Evolutionary conservation across 1,139 yeast species (phyloP), one percentile per base, ranked within the genome.

Genomic region (Blastobotrys arbuscula): DNA sequence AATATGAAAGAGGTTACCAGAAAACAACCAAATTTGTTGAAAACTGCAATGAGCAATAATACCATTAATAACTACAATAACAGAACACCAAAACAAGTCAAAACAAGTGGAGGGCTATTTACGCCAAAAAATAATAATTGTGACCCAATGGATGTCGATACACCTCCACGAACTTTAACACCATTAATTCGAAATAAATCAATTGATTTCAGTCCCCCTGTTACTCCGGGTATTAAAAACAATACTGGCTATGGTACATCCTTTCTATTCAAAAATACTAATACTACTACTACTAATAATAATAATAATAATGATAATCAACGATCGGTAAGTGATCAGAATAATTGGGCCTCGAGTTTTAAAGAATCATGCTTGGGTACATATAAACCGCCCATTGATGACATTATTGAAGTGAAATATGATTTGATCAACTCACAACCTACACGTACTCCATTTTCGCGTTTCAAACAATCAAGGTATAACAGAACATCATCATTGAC

Each of bases 81-180:
- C 15, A 21, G n/a, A 24, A 43, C 35, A n/a, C 47, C 42, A 38
- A 13, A n/a, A 8, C 35, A 6, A 5, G 40, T 15, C 10, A 49
- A 47, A 19, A 43, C 54, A 6, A 50, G 52, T n/a, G 53, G 52
- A 6, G 55, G 55, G 13, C 36, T 53, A 30, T 53, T 53, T 36
- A 49, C 55, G 3, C 54, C 52, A 18, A n/a, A 2, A 15, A n/a
- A 43, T 2, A 26, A 39, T 9, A 42, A 21, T 4, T 19, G 3
- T 10, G 20, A n/a, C 6, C 30, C 31, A 3, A 35, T 35, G 39
- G 34, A 42, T 6, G 16, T 34, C n/a, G 40, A 42, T 24, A 34
- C 40, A 2, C 40, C 40, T 6, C 45, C 9, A 26, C 41, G 37
- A n/a, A 31, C 47, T 13, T 13, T 44, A 30, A 44, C 47, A 5